Base-by-base conservation (phyloP, 371 early-diverging fungal species). In the Mortierella sp. region DNA sequence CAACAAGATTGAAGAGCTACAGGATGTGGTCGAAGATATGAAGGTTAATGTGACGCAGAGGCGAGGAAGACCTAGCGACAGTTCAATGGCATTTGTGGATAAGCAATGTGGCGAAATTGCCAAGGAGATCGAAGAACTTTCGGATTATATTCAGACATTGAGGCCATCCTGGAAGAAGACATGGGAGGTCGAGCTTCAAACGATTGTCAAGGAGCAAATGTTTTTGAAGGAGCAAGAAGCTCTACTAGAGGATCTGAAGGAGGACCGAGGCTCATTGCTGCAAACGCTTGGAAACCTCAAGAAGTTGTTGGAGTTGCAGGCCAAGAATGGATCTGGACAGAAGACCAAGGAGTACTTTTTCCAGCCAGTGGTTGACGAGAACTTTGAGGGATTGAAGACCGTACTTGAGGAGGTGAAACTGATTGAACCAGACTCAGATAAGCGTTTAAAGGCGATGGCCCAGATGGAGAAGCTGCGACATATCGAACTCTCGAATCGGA, bases 121-220 rank as follows among this genome's bases (percentile, higher is more conserved):
- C 2, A 45, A 64, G 0, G 90, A 89, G 30, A 86, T 91, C 37
- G 68, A 83, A 1, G 79, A 79, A 30, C 86, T 94, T 47, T 68
- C 78, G 24, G 74, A 84, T n/a, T 86, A 86, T n/a, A 84, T 94
- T 24, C 84, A 88, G 58, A 75, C 86, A 16, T 77, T 88, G 10
- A 87, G 91, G 35, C 90, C 94, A 1, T 79, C 81, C 6, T 95
- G 96, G 96, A 95, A 94, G 75, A 88, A 87, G 80, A 90, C 91
- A 0, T 95, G 95, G 95, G 94, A 95, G 73, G 86, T 85, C 3
- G 94, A 94, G 83, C 79, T 95, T 37, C 93, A 95, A 67, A 88
- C 86, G 26, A 93, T 95, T 68, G 89, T 95, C 35, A 88, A 90
- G 66, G 95, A 95, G 68, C 95, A 95, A 72, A 87, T 91, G 69